Percentiles rank a stretch among this genome's conserved stretches.
phyloP scores from a whole-genome alignment of 805 yeast genomes.

The Hanseniaspora meyeri region DNA sequence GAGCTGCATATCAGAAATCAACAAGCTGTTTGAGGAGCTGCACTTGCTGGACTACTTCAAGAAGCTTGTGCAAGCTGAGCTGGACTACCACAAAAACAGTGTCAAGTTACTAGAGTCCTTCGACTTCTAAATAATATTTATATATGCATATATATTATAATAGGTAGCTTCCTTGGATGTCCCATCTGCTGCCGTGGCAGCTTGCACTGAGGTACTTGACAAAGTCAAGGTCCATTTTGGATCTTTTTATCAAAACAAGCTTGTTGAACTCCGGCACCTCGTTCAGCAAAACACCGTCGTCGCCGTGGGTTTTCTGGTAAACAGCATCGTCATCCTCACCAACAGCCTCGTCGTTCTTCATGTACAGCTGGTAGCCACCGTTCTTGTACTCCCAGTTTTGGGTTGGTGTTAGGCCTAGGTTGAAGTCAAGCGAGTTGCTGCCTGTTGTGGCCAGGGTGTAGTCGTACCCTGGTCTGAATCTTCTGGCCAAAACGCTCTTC shows the following conservation, averaged over 20 bases:
- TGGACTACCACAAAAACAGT: constrained; percentile 55
- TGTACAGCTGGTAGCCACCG: constrained; percentile 90
- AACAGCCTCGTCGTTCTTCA: constrained; percentile 50
- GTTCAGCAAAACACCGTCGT: constrained; percentile 66
- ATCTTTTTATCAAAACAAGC: constrained; percentile 65
- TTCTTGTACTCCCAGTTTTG: constrained; percentile 83
- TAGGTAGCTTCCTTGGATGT: constrained; percentile 32
- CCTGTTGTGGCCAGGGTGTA: constrained; percentile 76
- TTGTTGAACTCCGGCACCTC: constrained; percentile 77
- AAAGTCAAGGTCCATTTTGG: constrained; percentile 76
- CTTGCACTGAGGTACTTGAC: constrained; percentile 80
- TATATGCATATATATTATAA: constrained; percentile 4
- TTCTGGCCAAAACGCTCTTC: constrained; percentile 59
- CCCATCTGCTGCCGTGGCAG: constrained; percentile 92
- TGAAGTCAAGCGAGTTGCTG: constrained; percentile 51
- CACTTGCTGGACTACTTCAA: constrained; percentile 54
- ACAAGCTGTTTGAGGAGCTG: constrained; percentile 60
- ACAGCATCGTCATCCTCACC: constrained; percentile 72
- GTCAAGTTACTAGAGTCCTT: constrained; percentile 11
- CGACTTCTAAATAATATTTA: neutral
- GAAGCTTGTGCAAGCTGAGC: constrained; percentile 65
- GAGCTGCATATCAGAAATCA: constrained; percentile 74
- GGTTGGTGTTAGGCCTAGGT: constrained; percentile 70
- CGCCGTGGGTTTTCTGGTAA: constrained; percentile 47
- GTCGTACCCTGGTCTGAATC: constrained; percentile 92